Evolutionary conservation across 2,329 filamentous ascomycete species (phyloP), one percentile per base, ranked within the genome.

Genomic region (Sphaerulina musiva): DNA sequence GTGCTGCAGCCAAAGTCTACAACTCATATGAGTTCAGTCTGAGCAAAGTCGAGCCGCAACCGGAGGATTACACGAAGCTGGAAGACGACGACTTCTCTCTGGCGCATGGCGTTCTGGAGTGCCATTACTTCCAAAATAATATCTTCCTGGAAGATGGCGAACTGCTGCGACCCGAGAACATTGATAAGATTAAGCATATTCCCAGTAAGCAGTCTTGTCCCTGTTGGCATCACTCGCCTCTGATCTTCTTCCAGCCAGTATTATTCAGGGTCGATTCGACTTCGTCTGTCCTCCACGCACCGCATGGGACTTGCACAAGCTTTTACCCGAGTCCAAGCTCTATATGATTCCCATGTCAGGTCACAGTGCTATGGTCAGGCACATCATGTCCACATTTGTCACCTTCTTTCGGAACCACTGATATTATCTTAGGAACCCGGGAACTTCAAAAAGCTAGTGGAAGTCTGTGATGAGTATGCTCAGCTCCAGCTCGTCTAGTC

Each of bases 301-400:
- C 10, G 55, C 55, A 8, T 59, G 51, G 45, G 54, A 58, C 23
- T 45, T 61, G n/a, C 55, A 59, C 43, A 53, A 53, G 34, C 17
- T 42, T 3, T 44, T 54, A 50, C 57, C 55, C 9, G 46, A 56
- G 9, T 56, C 53, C 11, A 52, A 51, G 32, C 43, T 58, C 8
- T 54, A 58, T 36, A 51, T 57, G 47, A 54, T 61, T 36, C 50
- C 53, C 9, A 41, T 41, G 11, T 53, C 53, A 39, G 59, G 59
- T 8, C 57, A 61, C 34, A 54, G 48, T 46, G 53, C 55, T 8
- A 48, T 47, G 45, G 57, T 59, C 17, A 53, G 39, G 10, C 6
- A 34, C 32, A 38, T 17, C 14, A n/a, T 26, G 32, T 12, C 20
- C 9, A 29, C 11, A 51, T 32, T 12, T 11, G 11, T 20, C 3